These are phyloP conservation scores for Tritrichomonas musculus DNA, from an alignment of 208 protist species.

Conservation along the genomic window DNA sequence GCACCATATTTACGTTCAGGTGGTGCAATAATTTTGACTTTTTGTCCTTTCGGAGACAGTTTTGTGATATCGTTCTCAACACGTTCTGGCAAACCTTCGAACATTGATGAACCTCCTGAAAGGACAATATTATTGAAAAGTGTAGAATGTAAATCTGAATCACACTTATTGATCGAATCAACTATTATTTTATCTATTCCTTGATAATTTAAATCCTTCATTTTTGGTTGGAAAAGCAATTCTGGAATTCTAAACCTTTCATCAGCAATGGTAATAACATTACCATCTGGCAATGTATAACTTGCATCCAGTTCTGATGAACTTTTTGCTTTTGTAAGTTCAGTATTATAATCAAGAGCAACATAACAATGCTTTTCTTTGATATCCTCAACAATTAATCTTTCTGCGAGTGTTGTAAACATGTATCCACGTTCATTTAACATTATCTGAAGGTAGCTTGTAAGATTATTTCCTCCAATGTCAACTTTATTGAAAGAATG, in stretches of 20 bases:
- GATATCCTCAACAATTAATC: slow-evolving; percentile 53
- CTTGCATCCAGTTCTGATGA: slow-evolving; percentile 48
- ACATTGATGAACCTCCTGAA: slow-evolving; percentile 55
- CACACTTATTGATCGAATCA: slow-evolving; percentile 62
- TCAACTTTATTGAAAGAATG: slow-evolving; percentile 60
- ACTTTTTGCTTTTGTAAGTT: slow-evolving; percentile 52
- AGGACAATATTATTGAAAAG: slow-evolving; percentile 58
- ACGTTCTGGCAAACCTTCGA: slow-evolving; percentile 79
- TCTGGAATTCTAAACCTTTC: slow-evolving; percentile 63
- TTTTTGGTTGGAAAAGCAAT: slow-evolving; percentile 67
- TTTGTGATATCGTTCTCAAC: slow-evolving; percentile 68
- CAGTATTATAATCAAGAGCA: slow-evolving; percentile 59
- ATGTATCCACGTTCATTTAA: slow-evolving; percentile 57
- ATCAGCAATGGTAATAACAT: slow-evolving; percentile 49
- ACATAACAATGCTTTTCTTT: slow-evolving; percentile 67
- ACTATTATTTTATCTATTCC: slow-evolving; percentile 57
- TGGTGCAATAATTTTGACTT: slow-evolving; percentile 51
- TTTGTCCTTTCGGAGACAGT: slow-evolving; percentile 49
- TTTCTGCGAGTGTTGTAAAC: slow-evolving; percentile 47
- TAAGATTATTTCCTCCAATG: slow-evolving; percentile 63
- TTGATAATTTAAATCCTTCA: slow-evolving; percentile 50
- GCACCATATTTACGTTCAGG: slow-evolving; percentile 67
- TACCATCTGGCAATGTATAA: slow-evolving; percentile 66
- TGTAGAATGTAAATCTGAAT: slow-evolving; percentile 56
- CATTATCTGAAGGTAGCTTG: slow-evolving; percentile 59